Conservation (phyloP, 345 rosid genomes). For the Populus alba region DNA sequence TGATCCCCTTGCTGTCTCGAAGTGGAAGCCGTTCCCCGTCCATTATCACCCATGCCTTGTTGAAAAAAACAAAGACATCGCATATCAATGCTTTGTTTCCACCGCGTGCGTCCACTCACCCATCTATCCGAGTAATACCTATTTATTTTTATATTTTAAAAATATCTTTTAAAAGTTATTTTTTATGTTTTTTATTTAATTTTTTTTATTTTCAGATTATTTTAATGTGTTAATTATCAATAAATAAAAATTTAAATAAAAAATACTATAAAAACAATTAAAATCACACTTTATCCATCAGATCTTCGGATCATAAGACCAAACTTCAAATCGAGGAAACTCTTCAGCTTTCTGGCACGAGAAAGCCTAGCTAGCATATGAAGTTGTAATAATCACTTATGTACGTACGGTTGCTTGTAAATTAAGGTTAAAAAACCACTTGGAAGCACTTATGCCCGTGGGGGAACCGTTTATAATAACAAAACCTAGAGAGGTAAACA, state of each 20-base stretch:
- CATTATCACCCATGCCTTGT: no score
- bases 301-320: neutral
- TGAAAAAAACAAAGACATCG: no score
- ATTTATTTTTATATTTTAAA: no score
- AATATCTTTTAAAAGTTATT: no score
- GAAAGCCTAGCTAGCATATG: neutral
- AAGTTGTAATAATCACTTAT: neutral
- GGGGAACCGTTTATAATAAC: neutral
- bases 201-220: no score
- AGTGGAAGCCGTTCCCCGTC: neutral
- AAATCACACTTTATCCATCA: no score
- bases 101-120: neutral
- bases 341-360: no score
- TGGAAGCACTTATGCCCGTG: neutral
- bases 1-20: neutral
- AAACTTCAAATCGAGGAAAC: no score
- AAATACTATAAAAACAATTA: no score
- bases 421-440: neutral
- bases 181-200: no score
- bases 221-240: no score
- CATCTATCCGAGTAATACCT: neutral
- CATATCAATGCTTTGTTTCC: neutral
- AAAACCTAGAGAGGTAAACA: neutral
- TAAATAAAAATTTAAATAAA: no score
- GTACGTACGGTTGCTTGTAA: neutral